These are phyloP conservation scores for Eucalyptus polybractea DNA, from an alignment of 345 rosid species.

Conservation along the genomic window DNA sequence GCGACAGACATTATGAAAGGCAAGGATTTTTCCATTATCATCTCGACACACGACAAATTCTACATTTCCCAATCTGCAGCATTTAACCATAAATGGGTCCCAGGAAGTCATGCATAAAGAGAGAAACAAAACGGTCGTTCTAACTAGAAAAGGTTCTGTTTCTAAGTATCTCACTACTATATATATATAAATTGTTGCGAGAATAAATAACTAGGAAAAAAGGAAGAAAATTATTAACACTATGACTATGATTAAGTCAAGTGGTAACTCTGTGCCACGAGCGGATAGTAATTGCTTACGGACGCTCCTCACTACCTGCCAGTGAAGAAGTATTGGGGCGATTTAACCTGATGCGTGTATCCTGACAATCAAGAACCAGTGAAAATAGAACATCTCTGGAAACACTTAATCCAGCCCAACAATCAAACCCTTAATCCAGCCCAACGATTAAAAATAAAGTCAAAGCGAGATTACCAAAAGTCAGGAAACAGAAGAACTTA, in stretches of 20 bases:
- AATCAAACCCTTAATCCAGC: not conserved
- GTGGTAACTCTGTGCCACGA: not conserved
- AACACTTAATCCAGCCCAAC: not conserved
- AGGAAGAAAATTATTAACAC: not conserved
- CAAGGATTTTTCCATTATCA: conserved; percentile 45
- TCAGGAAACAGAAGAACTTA: not conserved
- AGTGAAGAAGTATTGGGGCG: conserved; percentile 52
- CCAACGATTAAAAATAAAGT: not conserved
- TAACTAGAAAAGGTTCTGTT: not conserved
- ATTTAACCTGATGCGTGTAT: conserved; percentile 48
- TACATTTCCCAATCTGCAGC: conserved; percentile 54
- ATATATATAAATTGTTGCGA: not conserved
- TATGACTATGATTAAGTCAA: not conserved
- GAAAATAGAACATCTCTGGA: not conserved
- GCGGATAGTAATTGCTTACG: not conserved
- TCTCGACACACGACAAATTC: conserved; percentile 73
- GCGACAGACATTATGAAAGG: conserved; percentile 85
- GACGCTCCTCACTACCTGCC: conserved; percentile 41
- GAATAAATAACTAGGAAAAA: not conserved
- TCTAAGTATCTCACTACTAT: not conserved
- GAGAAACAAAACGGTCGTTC: not conserved
- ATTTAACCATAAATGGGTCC: not conserved
- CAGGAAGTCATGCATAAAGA: not conserved
- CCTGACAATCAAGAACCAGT: conserved; percentile 20
- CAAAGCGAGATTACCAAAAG: too few species aligned